A percentile compares a stretch with the other conserved stretches of the same genome.
Conservation (phyloP, 2,329 filamentous ascomycete genomes). For the Blastomyces percursus region DNA sequence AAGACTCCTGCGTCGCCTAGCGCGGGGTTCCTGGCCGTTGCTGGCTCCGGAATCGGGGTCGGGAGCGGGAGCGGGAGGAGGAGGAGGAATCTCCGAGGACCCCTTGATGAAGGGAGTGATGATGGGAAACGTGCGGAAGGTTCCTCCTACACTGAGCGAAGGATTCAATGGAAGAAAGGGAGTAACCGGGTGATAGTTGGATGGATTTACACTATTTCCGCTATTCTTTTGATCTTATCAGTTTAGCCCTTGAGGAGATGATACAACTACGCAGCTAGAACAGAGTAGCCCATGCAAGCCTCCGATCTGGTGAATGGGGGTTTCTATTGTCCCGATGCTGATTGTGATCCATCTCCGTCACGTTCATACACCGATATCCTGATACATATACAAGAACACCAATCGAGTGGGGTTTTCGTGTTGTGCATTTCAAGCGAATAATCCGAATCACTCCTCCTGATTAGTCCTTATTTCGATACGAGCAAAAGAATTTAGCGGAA, state of each 20-base stretch:
- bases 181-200: too few species aligned
- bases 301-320: neutral
- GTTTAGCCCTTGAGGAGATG: neutral
- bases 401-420: neutral
- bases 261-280: neutral
- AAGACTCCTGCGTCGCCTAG: neutral
- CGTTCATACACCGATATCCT: neutral
- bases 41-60: neutral
- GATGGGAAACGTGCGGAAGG: too few species aligned
- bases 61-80: neutral
- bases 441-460: neutral
- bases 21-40: neutral
- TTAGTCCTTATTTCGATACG: neutral
- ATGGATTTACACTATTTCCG: neutral
- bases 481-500: neutral
- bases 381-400: too few species aligned
- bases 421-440: neutral
- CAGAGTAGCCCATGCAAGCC: neutral
- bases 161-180: too few species aligned
- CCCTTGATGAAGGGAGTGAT: too few species aligned
- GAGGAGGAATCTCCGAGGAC: neutral
- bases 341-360: neutral
- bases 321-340: neutral
- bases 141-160: too few species aligned
- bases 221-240: neutral